Percentiles rank a stretch among this genome's conserved stretches.
These are phyloP conservation scores for Artemisia tridentata DNA, from an alignment of 129 eudicot genomes.

Conservation along the genomic window DNA sequence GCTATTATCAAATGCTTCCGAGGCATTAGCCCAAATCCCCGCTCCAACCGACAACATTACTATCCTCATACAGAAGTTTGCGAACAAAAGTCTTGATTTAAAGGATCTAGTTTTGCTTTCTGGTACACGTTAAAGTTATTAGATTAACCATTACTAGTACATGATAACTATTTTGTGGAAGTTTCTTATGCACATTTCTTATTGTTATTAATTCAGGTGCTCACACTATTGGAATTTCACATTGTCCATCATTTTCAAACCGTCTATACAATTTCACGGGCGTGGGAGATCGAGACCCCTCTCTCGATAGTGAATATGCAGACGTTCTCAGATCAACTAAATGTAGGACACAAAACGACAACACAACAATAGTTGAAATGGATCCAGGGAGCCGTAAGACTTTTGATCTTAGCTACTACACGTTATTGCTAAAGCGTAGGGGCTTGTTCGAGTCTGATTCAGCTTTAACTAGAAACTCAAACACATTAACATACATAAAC, in stretches of 20 bases:
- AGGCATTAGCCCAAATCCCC: conserved; percentile 62
- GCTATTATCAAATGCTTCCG: conserved; percentile 58
- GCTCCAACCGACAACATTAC: conserved; percentile 62
- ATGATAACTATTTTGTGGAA: not conserved
- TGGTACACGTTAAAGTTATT: conserved; percentile 37
- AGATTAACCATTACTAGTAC: not conserved
- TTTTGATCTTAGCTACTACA: conserved; percentile 78
- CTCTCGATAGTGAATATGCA: conserved; percentile 73
- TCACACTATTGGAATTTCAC: conserved; percentile 77
- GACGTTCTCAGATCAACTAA: conserved; percentile 49
- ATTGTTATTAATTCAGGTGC: conserved; percentile 46
- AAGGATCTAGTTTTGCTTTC: conserved; percentile 80
- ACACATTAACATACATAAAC: conserved; percentile 42
- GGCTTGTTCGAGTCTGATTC: conserved; percentile 73
- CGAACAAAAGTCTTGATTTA: conserved; percentile 64
- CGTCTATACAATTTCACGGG: conserved; percentile 87
- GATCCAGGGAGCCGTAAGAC: conserved; percentile 84
- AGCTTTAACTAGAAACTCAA: conserved; percentile 51
- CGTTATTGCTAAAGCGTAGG: conserved; percentile 57
- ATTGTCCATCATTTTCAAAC: conserved; percentile 53
- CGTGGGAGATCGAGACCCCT: conserved; percentile 61
- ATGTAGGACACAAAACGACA: conserved; percentile 51
- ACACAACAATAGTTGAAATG: conserved; percentile 66
- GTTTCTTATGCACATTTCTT: not conserved
- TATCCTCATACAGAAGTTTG: conserved; percentile 50